Percentiles rank a stretch among this genome's conserved stretches.
Evolutionary conservation across 495 filamentous ascomycete species (phyloP).

Genomic region (Penicillium coprophilum): DNA sequence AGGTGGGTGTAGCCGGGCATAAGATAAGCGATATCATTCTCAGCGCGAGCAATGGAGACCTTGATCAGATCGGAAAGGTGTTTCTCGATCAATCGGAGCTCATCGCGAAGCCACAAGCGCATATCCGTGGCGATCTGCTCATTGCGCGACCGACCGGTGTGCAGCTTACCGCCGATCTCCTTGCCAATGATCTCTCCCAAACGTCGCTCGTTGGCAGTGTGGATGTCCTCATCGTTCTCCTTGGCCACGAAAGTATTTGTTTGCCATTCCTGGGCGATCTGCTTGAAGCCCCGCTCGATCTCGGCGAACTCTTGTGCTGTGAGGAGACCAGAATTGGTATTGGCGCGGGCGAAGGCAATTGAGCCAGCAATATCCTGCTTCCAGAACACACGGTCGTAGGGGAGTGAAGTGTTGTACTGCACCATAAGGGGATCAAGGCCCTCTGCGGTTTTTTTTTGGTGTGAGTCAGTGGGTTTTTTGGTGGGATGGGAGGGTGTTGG

Average conservation of each 20-base stretch:
- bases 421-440: conserved; percentile 87
- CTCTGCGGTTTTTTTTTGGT: conserved; percentile 44
- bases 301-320: conserved; percentile 70
- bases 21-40: conserved; percentile 69
- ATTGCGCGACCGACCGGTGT: conserved; percentile 89
- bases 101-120: conserved; percentile 84
- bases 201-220: conserved; percentile 91
- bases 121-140: conserved; percentile 95
- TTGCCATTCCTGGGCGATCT: conserved; percentile 75
- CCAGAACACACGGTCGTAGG: conserved; percentile 81
- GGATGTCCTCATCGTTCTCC: conserved; percentile 64
- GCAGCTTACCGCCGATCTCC: conserved; percentile 83
- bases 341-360: conserved; percentile 85
- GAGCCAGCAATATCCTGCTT: conserved; percentile 77
- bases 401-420: conserved; percentile 82
- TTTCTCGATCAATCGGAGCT: conserved; percentile 69
- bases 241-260: conserved; percentile 45
- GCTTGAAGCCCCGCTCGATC: conserved; percentile 71
- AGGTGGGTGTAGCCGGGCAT: conserved; percentile 81
- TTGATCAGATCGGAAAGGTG: conserved; percentile 69
- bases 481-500: conserved; percentile 11
- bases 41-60: conserved; percentile 70
- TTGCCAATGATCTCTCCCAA: conserved; percentile 88
- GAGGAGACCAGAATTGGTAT: conserved; percentile 73
- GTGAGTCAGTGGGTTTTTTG: conserved; percentile 23